Conservation (phyloP, 352 stramenopile genomes). For the Pythium insidiosum region DNA sequence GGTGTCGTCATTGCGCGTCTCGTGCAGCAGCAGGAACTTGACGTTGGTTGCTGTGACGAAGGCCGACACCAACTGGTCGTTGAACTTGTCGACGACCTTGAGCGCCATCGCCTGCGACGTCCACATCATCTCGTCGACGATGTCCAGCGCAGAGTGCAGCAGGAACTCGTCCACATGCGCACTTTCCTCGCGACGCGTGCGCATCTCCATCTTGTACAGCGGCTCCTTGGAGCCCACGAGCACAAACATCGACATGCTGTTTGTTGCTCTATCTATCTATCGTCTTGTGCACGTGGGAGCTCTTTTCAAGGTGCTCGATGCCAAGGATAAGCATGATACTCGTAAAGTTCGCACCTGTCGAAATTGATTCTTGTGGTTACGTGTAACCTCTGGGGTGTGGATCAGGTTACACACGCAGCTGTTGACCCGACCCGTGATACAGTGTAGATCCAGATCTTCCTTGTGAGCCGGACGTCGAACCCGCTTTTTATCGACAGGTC, state of each 20-base stretch:
- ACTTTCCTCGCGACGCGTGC: constrained; percentile 67
- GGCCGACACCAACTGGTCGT: constrained; percentile 95
- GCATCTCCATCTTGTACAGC: constrained; percentile 86
- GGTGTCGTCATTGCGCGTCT: constrained; percentile 91
- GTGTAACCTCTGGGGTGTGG: no score
- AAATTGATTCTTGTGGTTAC: no score
- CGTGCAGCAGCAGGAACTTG: constrained; percentile 95
- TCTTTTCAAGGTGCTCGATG: no score
- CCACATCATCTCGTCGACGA: constrained; percentile 95
- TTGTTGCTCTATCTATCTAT: neutral
- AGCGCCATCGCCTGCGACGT: constrained; percentile 91
- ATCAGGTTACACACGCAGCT: no score
- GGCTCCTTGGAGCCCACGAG: constrained; percentile 81
- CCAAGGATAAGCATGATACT: no score
- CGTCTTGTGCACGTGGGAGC: no score
- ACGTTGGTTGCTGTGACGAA: constrained; percentile 94
- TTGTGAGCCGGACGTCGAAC: no score
- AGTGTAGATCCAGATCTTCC: no score
- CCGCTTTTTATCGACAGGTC: no score
- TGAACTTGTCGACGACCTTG: constrained; percentile 92
- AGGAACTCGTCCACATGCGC: constrained; percentile 97
- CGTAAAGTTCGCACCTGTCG: no score
- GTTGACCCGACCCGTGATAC: no score
- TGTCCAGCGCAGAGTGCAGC: constrained; percentile 95
- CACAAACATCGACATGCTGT: constrained; percentile 76